Percentiles rank a stretch among this genome's conserved stretches.
phyloP scores from a whole-genome alignment of 2,329 filamentous ascomycete genomes.

The Fusarium subglutinans region DNA sequence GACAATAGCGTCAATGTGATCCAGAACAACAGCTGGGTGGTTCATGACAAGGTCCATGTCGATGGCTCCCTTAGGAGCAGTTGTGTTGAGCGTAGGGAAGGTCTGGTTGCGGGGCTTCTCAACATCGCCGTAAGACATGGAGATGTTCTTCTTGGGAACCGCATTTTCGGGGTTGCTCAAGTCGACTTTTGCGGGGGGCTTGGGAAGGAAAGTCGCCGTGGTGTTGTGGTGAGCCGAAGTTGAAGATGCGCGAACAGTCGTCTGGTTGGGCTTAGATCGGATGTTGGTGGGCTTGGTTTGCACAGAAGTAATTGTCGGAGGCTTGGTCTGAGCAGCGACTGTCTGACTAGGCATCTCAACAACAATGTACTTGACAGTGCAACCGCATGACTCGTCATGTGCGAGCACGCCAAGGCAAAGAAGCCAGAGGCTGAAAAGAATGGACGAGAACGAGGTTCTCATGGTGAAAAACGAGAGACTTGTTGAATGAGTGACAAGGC shows the following conservation, averaged over 20 bases:
- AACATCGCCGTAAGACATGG: slow-evolving; percentile 7
- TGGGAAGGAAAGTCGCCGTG: slow-evolving; percentile 7
- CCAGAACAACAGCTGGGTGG: slow-evolving; percentile 10
- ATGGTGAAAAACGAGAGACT: background rate
- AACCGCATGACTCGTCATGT: slow-evolving; percentile 12
- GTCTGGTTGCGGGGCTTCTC: slow-evolving; percentile 5
- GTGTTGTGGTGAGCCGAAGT: slow-evolving; percentile 2
- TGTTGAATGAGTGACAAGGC: slow-evolving; percentile 10
- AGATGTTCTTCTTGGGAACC: slow-evolving; percentile 3
- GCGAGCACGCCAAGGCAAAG: background rate
- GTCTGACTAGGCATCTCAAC: slow-evolving; percentile 8
- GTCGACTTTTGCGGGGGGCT: background rate
- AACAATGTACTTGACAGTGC: slow-evolving; percentile 14
- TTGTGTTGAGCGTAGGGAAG: background rate
- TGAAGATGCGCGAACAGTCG: background rate
- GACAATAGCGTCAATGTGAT: slow-evolving; percentile 3
- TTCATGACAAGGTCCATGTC: slow-evolving; percentile 16
- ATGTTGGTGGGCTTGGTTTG: background rate
- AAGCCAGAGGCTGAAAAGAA: slow-evolving; percentile 19
- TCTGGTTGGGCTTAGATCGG: background rate
- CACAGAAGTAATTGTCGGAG: background rate
- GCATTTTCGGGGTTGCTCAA: slow-evolving; percentile 4
- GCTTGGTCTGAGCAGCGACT: background rate
- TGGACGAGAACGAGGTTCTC: slow-evolving; percentile 21
- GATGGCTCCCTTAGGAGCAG: background rate